phyloP scores from a whole-genome alignment of 805 yeast genomes.

The Teunomyces aglyptinius region DNA sequence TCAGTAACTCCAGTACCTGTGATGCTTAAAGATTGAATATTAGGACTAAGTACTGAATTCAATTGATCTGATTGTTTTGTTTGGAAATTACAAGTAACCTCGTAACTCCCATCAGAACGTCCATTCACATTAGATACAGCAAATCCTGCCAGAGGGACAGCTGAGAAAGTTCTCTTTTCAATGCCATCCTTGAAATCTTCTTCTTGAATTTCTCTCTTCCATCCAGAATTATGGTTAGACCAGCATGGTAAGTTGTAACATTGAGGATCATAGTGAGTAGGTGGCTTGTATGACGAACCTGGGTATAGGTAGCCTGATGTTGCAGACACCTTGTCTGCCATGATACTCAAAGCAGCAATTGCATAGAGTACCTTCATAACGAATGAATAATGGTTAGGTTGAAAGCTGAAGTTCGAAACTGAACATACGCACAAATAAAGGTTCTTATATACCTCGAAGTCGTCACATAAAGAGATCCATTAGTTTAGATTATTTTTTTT shows the following conservation, averaged over 20 bases:
- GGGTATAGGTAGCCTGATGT: conserved; percentile 1
- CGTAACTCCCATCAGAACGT: conserved; percentile 17
- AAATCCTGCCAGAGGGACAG: conserved; percentile 23
- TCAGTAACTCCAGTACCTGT: conserved; percentile 22
- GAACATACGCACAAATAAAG: not conserved
- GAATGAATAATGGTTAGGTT: not conserved
- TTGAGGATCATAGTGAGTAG: not conserved
- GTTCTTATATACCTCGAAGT: not conserved
- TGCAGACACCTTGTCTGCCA: not conserved
- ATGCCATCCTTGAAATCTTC: conserved; percentile 4
- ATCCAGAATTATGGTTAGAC: conserved; percentile 1
- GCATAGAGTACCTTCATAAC: not conserved
- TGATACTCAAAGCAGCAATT: not conserved
- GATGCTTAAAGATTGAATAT: conserved; percentile 16
- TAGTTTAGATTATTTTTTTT: not conserved
- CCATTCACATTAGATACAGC: conserved; percentile 21
- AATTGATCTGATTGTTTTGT: conserved; percentile 19
- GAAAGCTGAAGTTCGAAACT: not conserved
- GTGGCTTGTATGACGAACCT: not conserved
- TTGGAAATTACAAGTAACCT: conserved; percentile 23
- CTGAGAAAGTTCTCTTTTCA: conserved; percentile 8
- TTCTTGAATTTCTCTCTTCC: conserved; percentile 8
- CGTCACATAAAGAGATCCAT: not conserved
- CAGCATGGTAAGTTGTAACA: conserved; percentile 6
- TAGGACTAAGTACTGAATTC: conserved; percentile 12